Percentiles rank a stretch among this genome's conserved stretches.
Evolutionary conservation across 2,329 filamentous ascomycete genomes (phyloP).

Genomic region (Calonectria fujianensis): DNA sequence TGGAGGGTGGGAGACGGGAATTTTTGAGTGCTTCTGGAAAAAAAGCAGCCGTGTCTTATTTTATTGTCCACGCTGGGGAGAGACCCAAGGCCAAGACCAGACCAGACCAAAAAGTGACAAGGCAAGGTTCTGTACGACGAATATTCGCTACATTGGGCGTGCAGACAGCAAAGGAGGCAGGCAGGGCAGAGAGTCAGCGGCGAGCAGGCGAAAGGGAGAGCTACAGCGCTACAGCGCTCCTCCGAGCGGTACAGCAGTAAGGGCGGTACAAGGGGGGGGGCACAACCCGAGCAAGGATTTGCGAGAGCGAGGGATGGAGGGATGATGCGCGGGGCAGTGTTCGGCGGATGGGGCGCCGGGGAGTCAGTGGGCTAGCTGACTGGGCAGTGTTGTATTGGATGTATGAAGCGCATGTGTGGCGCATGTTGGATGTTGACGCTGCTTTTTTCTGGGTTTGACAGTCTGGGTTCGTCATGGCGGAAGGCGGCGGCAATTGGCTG

Average conservation of each 20-base stretch:
- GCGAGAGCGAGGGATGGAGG: constrained; percentile 17
- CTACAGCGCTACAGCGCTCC: constrained; percentile 26
- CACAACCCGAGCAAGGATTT: constrained; percentile 18
- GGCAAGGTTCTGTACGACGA: constrained; percentile 20
- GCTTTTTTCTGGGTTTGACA: constrained; percentile 20
- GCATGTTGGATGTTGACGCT: constrained; percentile 19
- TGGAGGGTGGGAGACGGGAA: constrained; percentile 27
- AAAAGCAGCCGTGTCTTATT: constrained; percentile 22
- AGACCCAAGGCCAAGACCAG: constrained; percentile 22
- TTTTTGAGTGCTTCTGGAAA: constrained; percentile 33
- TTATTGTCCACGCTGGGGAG: constrained; percentile 10
- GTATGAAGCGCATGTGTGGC: constrained; percentile 26
- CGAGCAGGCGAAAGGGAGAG: constrained; percentile 2
- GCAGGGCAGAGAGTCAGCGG: neutral
- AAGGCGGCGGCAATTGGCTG: neutral
- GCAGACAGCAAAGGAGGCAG: constrained; percentile 1
- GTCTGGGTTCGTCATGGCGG: neutral
- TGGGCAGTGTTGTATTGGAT: constrained; percentile 25
- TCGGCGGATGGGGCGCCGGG: constrained; percentile 20
- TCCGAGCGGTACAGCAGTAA: neutral
- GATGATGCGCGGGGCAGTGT: constrained; percentile 36
- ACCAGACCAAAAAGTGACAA: constrained; percentile 17
- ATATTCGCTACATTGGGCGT: constrained; percentile 21
- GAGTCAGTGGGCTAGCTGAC: constrained; percentile 18
- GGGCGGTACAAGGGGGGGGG: neutral